phyloP scores from a whole-genome alignment of 139 green algal species.

The Zygnema cylindricum region DNA sequence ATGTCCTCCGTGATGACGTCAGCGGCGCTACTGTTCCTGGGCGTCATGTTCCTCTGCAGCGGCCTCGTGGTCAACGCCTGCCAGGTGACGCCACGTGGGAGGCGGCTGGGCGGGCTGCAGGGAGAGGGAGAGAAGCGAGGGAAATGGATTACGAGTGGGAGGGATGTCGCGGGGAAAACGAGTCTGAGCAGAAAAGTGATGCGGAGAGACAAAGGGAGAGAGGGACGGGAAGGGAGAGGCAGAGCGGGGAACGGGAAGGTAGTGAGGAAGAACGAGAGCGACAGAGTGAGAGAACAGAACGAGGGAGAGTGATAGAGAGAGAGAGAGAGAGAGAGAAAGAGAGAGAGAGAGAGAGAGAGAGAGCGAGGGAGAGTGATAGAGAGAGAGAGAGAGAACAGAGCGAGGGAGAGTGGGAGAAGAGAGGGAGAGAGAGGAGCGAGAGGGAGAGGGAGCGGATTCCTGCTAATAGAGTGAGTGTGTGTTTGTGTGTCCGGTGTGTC shows the following conservation, averaged over 20 bases:
- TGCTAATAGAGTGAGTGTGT: background rate
- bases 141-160: background rate
- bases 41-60: constrained; percentile 38
- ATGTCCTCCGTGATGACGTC: background rate
- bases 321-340: no score
- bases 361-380: no score
- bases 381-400: no score
- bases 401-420: no score
- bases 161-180: background rate
- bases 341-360: no score
- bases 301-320: no score
- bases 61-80: constrained; percentile 25
- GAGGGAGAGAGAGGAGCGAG: no score
- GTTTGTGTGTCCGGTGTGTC: background rate
- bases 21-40: background rate
- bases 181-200: background rate
- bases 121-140: background rate
- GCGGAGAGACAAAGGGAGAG: background rate
- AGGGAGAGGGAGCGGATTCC: no score
- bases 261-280: no score
- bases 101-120: background rate
- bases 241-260: no score
- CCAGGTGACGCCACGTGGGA: constrained; percentile 15
- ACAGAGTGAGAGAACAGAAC: no score
- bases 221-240: no score